Evolutionary conservation across 495 filamentous ascomycete genomes (phyloP).

Genomic region (Penicillium odoratum): DNA sequence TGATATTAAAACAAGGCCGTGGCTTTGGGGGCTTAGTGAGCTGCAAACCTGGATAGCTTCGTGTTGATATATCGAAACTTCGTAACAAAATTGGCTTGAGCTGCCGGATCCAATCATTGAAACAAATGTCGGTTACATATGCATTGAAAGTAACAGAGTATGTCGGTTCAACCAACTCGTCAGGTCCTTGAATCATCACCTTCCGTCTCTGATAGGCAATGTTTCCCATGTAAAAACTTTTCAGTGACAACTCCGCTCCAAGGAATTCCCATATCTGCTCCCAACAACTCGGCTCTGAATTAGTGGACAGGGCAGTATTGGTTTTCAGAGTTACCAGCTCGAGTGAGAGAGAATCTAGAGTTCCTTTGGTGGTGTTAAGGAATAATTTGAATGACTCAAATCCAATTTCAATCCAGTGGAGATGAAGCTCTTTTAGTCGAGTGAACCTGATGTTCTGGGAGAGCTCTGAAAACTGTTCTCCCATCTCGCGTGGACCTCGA

Average conservation of each 20-base stretch:
- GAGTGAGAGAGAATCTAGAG: neutral
- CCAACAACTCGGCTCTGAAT: neutral
- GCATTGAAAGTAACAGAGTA: conserved; percentile 1
- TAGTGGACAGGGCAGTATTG: neutral
- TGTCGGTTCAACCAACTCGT: neutral
- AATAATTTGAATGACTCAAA: conserved; percentile 1
- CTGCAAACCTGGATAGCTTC: neutral
- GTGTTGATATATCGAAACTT: neutral
- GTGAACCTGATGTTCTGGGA: neutral
- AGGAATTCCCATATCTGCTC: neutral
- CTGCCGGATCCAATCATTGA: neutral
- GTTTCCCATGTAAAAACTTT: neutral
- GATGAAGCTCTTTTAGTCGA: conserved; percentile 10
- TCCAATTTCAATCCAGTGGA: neutral
- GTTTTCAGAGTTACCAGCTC: neutral
- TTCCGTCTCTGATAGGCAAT: neutral
- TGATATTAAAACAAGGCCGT: neutral
- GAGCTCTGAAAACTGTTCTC: neutral
- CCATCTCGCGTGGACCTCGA: no score
- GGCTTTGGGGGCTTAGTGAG: neutral
- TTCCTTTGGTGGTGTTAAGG: neutral
- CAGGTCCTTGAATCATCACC: conserved; percentile 2
- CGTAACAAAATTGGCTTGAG: neutral
- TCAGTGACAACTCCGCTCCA: neutral
- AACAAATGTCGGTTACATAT: neutral